Conservation (phyloP, 108 stramenopile genomes). For the Cyclotella kingstonii region DNA sequence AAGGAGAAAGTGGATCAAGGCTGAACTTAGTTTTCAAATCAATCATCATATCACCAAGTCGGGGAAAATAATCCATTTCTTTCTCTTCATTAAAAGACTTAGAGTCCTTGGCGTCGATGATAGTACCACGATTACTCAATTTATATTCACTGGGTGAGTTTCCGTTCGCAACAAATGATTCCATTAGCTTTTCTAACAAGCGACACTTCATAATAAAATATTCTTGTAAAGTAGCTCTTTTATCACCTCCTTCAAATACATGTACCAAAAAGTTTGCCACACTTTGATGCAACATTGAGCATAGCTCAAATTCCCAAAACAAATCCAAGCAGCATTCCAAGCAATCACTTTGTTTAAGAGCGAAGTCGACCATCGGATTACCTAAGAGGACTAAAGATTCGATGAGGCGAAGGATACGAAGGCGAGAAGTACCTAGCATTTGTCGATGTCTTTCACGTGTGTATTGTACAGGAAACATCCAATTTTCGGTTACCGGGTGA, state of each 20-base stretch:
- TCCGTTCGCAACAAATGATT: too few relatives aligned
- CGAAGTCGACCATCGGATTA: conserved; percentile 56
- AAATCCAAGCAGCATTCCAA: conserved; percentile 85
- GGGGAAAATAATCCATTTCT: background rate
- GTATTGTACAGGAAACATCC: conserved; percentile 70
- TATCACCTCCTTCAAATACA: conserved; percentile 81
- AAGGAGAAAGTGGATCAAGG: conserved; percentile 16
- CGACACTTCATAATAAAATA: conserved; percentile 79
- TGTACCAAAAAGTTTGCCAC: conserved; percentile 91
- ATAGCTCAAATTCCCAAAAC: conserved; percentile 94
- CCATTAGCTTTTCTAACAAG: conserved; percentile 83
- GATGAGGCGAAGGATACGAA: conserved; percentile 77
- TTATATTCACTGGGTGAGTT: too few relatives aligned
- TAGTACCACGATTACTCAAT: too few relatives aligned
- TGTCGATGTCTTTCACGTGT: conserved; percentile 49
- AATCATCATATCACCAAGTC: conserved; percentile 5
- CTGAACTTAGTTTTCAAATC: conserved; percentile 23
- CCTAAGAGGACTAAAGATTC: conserved; percentile 85
- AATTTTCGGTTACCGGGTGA: conserved; percentile 53
- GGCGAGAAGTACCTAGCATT: conserved; percentile 72
- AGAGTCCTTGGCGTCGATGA: background rate
- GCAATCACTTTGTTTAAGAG: conserved; percentile 63
- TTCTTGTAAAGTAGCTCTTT: conserved; percentile 74
- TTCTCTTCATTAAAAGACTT: background rate
- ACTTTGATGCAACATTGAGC: conserved; percentile 93